phyloP scores from a whole-genome alignment of 2,329 filamentous ascomycete genomes.

The Talaromyces sp. region DNA sequence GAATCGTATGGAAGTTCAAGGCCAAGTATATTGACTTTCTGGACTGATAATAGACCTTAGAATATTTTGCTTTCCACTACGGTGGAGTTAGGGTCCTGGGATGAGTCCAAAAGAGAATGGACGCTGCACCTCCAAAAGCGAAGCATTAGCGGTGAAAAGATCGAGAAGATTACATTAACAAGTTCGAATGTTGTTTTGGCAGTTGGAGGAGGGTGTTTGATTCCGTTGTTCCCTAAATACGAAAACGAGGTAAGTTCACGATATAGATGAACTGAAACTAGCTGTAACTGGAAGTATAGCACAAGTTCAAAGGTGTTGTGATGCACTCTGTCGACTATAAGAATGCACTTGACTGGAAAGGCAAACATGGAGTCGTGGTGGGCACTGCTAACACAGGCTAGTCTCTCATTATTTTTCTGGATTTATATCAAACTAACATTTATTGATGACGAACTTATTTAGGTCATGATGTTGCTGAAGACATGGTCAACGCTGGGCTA shows the following conservation, averaged over 20 bases:
- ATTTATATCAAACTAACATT: not conserved
- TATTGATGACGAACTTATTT: not conserved
- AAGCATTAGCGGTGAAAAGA: not conserved
- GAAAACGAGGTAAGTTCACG: constrained; percentile 12
- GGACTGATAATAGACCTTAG: not conserved
- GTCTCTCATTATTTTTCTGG: not conserved
- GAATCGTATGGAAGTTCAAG: constrained; percentile 14
- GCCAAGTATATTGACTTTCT: not conserved
- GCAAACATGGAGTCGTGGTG: constrained; percentile 42
- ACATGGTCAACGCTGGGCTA: constrained; percentile 40
- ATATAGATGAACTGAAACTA: not conserved
- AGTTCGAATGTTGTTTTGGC: constrained; percentile 27
- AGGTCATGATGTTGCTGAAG: constrained; percentile 44
- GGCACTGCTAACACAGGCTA: constrained; percentile 44
- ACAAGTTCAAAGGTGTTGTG: constrained; percentile 32
- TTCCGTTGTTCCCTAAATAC: constrained; percentile 14
- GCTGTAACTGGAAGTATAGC: constrained; percentile 13
- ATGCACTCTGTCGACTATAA: constrained; percentile 32
- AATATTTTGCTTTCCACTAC: constrained; percentile 34
- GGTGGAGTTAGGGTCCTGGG: constrained; percentile 34
- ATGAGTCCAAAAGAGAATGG: constrained; percentile 33
- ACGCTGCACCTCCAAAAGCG: constrained; percentile 27
- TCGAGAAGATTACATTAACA: constrained; percentile 12
- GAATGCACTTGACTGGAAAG: constrained; percentile 27
- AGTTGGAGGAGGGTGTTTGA: constrained; percentile 26